These are phyloP conservation scores for Miscanthus lutarioriparius DNA, from an alignment of 176 grass and related monocot species.

Conservation along the genomic window DNA sequence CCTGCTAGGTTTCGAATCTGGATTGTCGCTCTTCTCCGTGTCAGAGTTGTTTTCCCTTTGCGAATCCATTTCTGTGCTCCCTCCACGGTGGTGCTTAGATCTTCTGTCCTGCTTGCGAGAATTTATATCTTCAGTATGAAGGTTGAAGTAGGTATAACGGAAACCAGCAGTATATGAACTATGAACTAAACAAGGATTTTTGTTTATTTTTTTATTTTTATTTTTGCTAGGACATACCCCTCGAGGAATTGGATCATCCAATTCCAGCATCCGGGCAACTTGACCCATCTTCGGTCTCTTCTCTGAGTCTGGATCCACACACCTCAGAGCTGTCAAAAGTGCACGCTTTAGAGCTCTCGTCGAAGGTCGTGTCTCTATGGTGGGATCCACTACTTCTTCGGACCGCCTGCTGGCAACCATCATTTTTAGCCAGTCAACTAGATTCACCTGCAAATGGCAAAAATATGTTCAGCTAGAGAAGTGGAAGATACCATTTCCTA, in stretches of 20 bases:
- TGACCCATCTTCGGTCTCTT: constrained; percentile 99
- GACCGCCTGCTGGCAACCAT: constrained; percentile 94
- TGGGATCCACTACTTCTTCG: constrained; percentile 93
- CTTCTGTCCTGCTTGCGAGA: constrained; percentile 59
- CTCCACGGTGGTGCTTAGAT: constrained; percentile 53
- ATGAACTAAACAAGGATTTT: constrained; percentile 4
- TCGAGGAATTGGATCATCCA: constrained; percentile 79
- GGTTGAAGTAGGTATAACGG: not conserved
- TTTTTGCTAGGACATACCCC: constrained; percentile 52
- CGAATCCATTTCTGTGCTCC: constrained; percentile 63
- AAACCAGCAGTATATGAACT: not conserved
- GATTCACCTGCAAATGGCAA: constrained; percentile 65
- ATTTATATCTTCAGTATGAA: constrained; percentile 18
- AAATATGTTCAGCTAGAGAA: constrained; percentile 26
- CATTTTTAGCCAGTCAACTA: constrained; percentile 99
- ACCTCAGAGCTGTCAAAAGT: constrained; percentile 86
- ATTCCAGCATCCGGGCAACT: constrained; percentile 92
- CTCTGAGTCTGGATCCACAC: constrained; percentile 95
- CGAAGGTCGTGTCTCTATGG: constrained; percentile 74
- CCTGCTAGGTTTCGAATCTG: constrained; percentile 62
- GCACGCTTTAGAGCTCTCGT: constrained; percentile 91
- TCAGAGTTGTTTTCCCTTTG: constrained; percentile 78
- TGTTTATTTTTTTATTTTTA: not conserved
- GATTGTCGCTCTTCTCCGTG: constrained; percentile 81
- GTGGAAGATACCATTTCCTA: not conserved